Evolutionary conservation across 2,329 filamentous ascomycete species (phyloP).

Genomic region (Sporothrix phasma): DNA sequence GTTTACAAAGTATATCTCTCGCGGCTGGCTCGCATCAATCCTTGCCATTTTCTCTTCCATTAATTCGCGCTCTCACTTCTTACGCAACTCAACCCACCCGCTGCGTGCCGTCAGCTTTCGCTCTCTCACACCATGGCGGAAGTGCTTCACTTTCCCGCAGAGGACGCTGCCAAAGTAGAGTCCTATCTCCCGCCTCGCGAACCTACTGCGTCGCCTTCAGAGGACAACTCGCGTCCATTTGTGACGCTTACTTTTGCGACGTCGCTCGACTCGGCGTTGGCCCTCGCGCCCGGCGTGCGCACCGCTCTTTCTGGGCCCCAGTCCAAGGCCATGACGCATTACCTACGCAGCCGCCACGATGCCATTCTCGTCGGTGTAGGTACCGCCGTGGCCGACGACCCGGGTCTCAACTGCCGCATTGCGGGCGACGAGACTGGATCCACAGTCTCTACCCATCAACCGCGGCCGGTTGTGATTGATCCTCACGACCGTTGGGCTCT

Average conservation of each 20-base stretch:
- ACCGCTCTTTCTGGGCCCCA: constrained; percentile 73
- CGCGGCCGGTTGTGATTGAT: constrained; percentile 74
- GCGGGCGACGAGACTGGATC: constrained; percentile 33
- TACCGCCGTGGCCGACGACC: constrained; percentile 77
- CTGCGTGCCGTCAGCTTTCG: neutral
- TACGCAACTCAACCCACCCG: neutral
- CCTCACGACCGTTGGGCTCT: constrained; percentile 65
- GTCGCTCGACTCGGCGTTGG: constrained; percentile 74
- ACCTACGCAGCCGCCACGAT: constrained; percentile 69
- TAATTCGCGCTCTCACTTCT: neutral
- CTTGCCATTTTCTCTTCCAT: neutral
- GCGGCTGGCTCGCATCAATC: neutral
- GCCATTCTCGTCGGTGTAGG: constrained; percentile 79
- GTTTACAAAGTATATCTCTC: neutral
- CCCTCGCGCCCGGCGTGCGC: constrained; percentile 66
- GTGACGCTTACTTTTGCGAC: constrained; percentile 84
- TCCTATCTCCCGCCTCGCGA: constrained; percentile 19
- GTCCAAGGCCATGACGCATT: constrained; percentile 90
- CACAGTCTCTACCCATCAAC: constrained; percentile 43
- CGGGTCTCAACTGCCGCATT: constrained; percentile 73
- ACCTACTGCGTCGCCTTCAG: neutral
- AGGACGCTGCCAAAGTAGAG: constrained; percentile 21
- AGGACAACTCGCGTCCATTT: constrained; percentile 31
- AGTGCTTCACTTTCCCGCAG: constrained; percentile 18
- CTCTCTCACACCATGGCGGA: constrained; percentile 18